A percentile compares a stretch with the other conserved stretches of the same genome.
Evolutionary conservation across 2,329 filamentous ascomycete species (phyloP).

Genomic region (Aspergillus fijiensis): DNA sequence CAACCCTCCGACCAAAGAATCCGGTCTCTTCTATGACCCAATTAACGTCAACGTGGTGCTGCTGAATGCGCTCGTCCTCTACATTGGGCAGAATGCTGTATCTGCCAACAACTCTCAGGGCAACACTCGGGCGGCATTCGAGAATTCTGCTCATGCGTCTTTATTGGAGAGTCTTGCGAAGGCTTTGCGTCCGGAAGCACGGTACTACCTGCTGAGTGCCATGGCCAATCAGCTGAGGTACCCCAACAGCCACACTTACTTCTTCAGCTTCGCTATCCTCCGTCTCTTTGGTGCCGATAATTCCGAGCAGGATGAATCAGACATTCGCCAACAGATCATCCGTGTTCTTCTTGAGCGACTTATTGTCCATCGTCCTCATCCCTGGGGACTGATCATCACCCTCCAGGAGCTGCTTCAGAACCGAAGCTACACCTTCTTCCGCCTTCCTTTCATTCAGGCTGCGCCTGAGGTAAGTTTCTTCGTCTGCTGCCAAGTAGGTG

Average conservation of each 20-base stretch:
- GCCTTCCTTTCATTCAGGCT: conserved; percentile 86
- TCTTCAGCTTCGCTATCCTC: conserved; percentile 82
- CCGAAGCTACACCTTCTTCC: conserved; percentile 86
- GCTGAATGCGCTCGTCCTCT: conserved; percentile 79
- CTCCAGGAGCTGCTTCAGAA: conserved; percentile 90
- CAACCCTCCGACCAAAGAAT: conserved; percentile 57
- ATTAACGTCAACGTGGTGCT: conserved; percentile 69
- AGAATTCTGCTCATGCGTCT: conserved; percentile 66
- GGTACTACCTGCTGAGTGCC: conserved; percentile 79
- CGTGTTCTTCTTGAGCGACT: conserved; percentile 84
- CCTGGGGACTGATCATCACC: conserved; percentile 90
- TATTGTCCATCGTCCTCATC: conserved; percentile 85
- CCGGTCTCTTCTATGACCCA: conserved; percentile 65
- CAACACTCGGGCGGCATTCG: conserved; percentile 59
- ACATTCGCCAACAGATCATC: conserved; percentile 87
- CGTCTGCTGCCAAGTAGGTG: not conserved
- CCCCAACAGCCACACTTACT: conserved; percentile 85
- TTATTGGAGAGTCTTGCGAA: conserved; percentile 74
- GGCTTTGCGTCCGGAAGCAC: conserved; percentile 71
- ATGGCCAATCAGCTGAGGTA: conserved; percentile 91
- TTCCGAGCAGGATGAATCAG: conserved; percentile 68
- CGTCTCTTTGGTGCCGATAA: conserved; percentile 78
- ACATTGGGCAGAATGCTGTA: conserved; percentile 73
- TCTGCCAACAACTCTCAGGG: conserved; percentile 58
- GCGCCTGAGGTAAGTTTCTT: conserved; percentile 70